phyloP scores from a whole-genome alignment of 1,284 basidiomycete genomes.

The Trichosporon sp. region DNA sequence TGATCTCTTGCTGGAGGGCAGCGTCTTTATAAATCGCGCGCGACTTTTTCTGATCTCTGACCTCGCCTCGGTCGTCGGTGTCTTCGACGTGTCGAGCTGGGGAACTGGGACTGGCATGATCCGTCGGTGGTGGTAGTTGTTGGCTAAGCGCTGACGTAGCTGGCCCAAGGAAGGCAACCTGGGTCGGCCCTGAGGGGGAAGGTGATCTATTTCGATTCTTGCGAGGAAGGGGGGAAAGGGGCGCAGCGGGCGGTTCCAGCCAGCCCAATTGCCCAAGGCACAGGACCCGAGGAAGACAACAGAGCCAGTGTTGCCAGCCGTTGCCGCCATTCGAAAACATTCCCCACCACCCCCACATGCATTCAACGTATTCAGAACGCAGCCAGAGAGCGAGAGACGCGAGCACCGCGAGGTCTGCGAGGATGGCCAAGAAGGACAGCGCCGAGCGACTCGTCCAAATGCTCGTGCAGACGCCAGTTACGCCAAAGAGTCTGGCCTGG shows the following conservation, averaged over 20 bases:
- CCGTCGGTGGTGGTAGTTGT: constrained; percentile 9
- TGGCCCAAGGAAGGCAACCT: neutral
- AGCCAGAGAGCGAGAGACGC: neutral
- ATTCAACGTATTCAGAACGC: neutral
- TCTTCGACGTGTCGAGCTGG: neutral
- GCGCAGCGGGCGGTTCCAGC: neutral
- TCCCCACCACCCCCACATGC: constrained; percentile 13
- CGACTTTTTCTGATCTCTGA: neutral
- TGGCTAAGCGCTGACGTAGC: constrained; percentile 20
- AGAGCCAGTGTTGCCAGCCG: neutral
- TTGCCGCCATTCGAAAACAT: constrained; percentile 14
- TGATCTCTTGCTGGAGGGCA: neutral
- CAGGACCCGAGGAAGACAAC: neutral
- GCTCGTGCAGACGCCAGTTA: neutral
- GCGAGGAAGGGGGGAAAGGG: neutral
- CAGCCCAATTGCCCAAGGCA: neutral
- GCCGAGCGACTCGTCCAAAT: neutral
- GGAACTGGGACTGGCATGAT: constrained; percentile 7
- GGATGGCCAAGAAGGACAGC: neutral
- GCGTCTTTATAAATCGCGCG: constrained; percentile 10
- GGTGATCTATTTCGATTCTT: constrained; percentile 15
- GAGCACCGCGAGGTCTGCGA: neutral
- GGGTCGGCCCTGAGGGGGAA: neutral
- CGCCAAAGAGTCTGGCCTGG: neutral
- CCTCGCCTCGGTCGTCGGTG: neutral